Evolutionary conservation across 129 eudicot species (phyloP), one percentile per base, ranked within the genome.

Genomic region (Flaveria ramosissima): DNA sequence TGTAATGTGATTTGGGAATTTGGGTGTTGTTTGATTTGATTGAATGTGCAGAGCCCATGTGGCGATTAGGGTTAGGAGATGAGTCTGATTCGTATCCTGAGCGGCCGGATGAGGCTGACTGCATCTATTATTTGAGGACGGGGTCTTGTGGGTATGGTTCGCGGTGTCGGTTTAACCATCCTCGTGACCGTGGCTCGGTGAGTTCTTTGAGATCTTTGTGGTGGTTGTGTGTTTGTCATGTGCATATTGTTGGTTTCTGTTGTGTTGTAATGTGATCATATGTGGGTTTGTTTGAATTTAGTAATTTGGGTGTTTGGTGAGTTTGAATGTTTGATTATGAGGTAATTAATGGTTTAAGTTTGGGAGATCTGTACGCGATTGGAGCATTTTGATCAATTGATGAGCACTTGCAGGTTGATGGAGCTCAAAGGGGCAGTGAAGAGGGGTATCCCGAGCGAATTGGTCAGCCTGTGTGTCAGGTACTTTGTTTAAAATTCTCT

Each of bases 391-490:
- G 6, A 36, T 36, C 7, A 6, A 6, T 36, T 36, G 15, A 11
- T 65, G 51, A 21, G 71, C 24, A 36, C 39, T 55, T 78, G 15
- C 68, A 92, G 98, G 92, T 85, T 78, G 72, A 83, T 72, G 96
- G 94, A 80, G 90, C 82, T 75, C 26, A 79, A 67, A 83, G 89
- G 81, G 85, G 84, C 36, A 42, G 84, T 71, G 92, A 85, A 75
- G 94, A 80, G 68, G 92, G 82, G 67, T 88, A 80, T 72, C 96
- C 98, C 0, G 98, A 92, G 84, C 89, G 96, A 41, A 77, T 68
- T 60, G 98, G 94, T 30, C 96, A 92, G 81, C 96, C 96, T 71
- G 83, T 86, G 20, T 92, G 98, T 83, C 94, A 88, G 96, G 98
- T 92, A 89, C 32, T 50, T 27, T 41, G 10, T 43, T 48, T 74